Conservation (phyloP, 495 filamentous ascomycete genomes). For the Penicillium paxilli region DNA sequence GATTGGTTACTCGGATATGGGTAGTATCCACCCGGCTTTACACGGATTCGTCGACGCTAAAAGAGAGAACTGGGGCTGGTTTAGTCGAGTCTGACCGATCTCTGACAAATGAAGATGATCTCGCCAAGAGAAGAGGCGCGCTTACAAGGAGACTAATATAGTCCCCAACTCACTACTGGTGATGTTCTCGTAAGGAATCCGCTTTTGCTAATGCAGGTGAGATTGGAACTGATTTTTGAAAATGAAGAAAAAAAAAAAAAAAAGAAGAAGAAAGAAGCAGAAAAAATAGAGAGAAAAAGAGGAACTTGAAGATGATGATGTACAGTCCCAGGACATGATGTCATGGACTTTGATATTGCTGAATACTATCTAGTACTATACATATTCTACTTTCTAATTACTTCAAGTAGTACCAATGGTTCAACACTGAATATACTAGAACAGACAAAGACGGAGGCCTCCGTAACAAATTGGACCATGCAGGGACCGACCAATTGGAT, state of each 20-base stretch:
- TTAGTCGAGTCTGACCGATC: constrained; percentile 38
- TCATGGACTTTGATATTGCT: constrained; percentile 17
- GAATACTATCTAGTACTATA: too few species aligned
- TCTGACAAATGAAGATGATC: constrained; percentile 31
- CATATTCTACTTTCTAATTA: too few species aligned
- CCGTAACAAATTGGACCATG: not conserved
- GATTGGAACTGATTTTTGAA: too few species aligned
- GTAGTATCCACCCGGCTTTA: constrained; percentile 14
- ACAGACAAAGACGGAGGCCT: too few species aligned
- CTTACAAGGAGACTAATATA: not conserved
- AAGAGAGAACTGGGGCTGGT: not conserved
- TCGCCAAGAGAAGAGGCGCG: not conserved
- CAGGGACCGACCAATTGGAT: constrained; percentile 10
- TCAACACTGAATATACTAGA: too few species aligned
- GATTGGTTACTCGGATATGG: constrained; percentile 6
- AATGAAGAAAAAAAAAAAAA: not conserved
- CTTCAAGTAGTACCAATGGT: too few species aligned
- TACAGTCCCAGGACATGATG: too few species aligned
- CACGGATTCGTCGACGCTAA: not conserved
- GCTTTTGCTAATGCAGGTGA: too few species aligned
- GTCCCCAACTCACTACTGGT: too few species aligned
- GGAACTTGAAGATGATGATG: too few species aligned
- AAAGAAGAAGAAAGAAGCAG: not conserved
- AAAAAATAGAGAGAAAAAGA: too few species aligned
- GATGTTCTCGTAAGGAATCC: too few species aligned